These are phyloP conservation scores for Ogataea philodendri DNA, from an alignment of 805 yeast genomes.

Conservation along the genomic window DNA sequence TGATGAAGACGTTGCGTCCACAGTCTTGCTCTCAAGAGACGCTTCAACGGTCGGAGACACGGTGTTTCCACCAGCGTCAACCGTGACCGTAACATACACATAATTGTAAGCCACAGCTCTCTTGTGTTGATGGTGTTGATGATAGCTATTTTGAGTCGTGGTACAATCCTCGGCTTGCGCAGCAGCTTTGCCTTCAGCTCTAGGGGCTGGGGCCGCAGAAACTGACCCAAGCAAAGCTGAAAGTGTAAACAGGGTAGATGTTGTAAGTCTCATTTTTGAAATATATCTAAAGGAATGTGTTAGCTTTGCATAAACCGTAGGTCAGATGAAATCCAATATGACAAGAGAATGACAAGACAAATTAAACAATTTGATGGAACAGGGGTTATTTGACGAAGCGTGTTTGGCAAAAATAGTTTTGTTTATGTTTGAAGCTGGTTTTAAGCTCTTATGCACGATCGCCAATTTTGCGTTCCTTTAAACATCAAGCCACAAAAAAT, in stretches of 20 bases:
- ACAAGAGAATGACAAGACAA: neutral
- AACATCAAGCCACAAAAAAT: slow-evolving; percentile 2
- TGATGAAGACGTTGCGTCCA: slow-evolving; percentile 26
- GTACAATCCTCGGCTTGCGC: slow-evolving; percentile 39
- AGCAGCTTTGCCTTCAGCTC: slow-evolving; percentile 40
- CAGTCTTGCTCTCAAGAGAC: slow-evolving; percentile 20
- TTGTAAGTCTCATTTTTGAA: slow-evolving; percentile 26
- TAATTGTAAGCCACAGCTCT: slow-evolving; percentile 52
- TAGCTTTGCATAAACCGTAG: too few relatives aligned
- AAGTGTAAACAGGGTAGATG: slow-evolving; percentile 26
- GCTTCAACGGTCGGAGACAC: slow-evolving; percentile 36
- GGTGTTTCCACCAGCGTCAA: slow-evolving; percentile 47
- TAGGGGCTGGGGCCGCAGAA: slow-evolving; percentile 32
- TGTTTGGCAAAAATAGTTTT: slow-evolving; percentile 4
- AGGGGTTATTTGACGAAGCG: slow-evolving; percentile 4
- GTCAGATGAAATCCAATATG: neutral
- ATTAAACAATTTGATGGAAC: neutral
- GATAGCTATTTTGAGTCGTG: slow-evolving; percentile 40
- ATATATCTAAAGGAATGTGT: slow-evolving; percentile 10
- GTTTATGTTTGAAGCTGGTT: slow-evolving; percentile 12
- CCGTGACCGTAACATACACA: slow-evolving; percentile 53
- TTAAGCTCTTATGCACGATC: slow-evolving; percentile 4
- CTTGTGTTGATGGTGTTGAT: slow-evolving; percentile 61
- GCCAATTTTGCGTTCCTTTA: slow-evolving; percentile 8
- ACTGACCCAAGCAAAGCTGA: slow-evolving; percentile 26